Conservation (phyloP, 495 filamentous ascomycete species). For the Thermothielavioides terrestris region DNA sequence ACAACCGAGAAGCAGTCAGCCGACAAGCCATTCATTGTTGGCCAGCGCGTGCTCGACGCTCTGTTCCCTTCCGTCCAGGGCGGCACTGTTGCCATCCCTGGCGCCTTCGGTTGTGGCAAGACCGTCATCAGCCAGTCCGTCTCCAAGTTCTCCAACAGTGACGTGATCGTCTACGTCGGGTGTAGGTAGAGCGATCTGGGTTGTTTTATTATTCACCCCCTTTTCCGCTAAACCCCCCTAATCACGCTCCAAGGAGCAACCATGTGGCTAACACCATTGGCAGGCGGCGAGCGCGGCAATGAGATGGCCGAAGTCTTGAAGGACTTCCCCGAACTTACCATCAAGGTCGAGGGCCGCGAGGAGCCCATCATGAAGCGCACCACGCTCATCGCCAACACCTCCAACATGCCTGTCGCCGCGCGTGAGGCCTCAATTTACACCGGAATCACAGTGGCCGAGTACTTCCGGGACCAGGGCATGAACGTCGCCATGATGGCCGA, state of each 20-base stretch:
- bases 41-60: constrained; percentile 91
- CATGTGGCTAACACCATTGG: not conserved
- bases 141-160: constrained; percentile 99
- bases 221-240: too few relatives aligned
- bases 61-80: constrained; percentile 97
- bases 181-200: too few relatives aligned
- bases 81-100: constrained; percentile 95
- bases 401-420: constrained; percentile 98
- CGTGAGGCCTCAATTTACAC: constrained; percentile 99
- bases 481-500: constrained; percentile 99
- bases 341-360: constrained; percentile 81
- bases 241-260: too few relatives aligned
- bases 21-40: constrained; percentile 84
- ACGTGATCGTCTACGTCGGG: constrained; percentile 97
- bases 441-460: constrained; percentile 95
- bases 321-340: constrained; percentile 96
- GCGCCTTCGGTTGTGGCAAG: constrained; percentile 98
- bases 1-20: constrained; percentile 82
- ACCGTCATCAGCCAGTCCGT: constrained; percentile 97
- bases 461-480: constrained; percentile 98
- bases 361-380: constrained; percentile 99
- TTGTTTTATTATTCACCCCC: too few relatives aligned
- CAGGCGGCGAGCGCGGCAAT: constrained; percentile 87
- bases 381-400: constrained; percentile 96
- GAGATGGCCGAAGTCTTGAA: constrained; percentile 99